Evolutionary conservation across 2,329 filamentous ascomycete species (phyloP).

Genomic region (Daldinia eschscholtzii): DNA sequence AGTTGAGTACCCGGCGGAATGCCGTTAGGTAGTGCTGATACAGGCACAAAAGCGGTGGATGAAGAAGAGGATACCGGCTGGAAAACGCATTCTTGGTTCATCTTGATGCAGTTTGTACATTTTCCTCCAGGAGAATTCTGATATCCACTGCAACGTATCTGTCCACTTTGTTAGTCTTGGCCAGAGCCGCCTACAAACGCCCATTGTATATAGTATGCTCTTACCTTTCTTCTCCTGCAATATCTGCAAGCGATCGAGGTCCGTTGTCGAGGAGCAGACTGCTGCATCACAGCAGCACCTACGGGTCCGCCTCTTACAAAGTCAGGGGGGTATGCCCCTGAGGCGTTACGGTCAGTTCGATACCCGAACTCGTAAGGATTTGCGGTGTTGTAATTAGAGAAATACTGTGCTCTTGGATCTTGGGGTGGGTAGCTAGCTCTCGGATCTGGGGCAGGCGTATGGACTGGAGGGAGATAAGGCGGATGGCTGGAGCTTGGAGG

Average conservation of each 20-base stretch:
- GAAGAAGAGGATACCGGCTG: constrained; percentile 69
- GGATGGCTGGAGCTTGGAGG: constrained; percentile 42
- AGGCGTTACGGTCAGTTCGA: constrained; percentile 50
- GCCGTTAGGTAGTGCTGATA: constrained; percentile 69
- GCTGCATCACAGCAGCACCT: constrained; percentile 57
- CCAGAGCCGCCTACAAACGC: not conserved
- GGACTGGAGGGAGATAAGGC: constrained; percentile 50
- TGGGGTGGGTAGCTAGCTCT: constrained; percentile 53
- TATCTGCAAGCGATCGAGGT: constrained; percentile 72
- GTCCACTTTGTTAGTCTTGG: constrained; percentile 43
- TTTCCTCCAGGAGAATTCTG: constrained; percentile 70
- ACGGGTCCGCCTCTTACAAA: constrained; percentile 53
- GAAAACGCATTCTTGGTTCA: constrained; percentile 72
- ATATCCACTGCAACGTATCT: constrained; percentile 73
- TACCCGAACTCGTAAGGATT: constrained; percentile 52
- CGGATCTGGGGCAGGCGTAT: constrained; percentile 52
- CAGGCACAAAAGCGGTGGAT: constrained; percentile 69
- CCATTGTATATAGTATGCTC: constrained; percentile 35
- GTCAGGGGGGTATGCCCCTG: constrained; percentile 50
- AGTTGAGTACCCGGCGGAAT: constrained; percentile 68
- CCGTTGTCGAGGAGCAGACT: constrained; percentile 68
- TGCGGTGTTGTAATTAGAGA: constrained; percentile 36
- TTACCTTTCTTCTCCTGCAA: constrained; percentile 72
- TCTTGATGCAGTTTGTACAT: constrained; percentile 71
- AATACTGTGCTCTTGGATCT: constrained; percentile 54